phyloP scores from a whole-genome alignment of 441 rosid genomes.

The Viola pubescens region DNA sequence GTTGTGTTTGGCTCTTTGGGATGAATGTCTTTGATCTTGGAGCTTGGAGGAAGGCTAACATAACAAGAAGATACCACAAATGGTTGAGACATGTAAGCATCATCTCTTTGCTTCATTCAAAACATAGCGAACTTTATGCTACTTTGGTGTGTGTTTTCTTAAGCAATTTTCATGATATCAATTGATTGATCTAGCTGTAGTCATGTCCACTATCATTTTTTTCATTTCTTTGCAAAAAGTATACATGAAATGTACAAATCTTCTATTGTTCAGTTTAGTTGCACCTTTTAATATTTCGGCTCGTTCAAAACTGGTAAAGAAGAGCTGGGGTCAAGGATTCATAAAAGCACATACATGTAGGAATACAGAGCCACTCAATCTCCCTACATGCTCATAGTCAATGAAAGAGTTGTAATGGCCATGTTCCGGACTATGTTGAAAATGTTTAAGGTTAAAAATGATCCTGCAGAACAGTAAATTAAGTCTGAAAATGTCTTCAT shows the following conservation, averaged over 20 bases:
- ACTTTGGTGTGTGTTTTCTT: neutral
- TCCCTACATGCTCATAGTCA: too few species aligned
- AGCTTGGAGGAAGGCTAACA: constrained; percentile 74
- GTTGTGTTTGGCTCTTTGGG: constrained; percentile 85
- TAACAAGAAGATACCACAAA: constrained; percentile 50
- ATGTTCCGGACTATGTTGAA: too few species aligned
- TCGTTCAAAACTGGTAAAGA: too few species aligned
- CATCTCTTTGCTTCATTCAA: neutral
- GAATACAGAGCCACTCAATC: too few species aligned
- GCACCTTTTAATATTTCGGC: neutral
- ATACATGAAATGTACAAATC: too few species aligned
- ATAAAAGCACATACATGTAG: too few species aligned
- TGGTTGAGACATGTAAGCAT: constrained; percentile 70
- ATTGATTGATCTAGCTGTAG: neutral
- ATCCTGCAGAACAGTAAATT: too few species aligned
- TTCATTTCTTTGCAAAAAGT: neutral
- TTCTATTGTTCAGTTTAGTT: neutral
- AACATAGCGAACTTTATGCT: too few species aligned
- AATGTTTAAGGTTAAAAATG: too few species aligned
- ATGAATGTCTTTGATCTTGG: constrained; percentile 80
- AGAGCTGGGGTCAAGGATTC: too few species aligned
- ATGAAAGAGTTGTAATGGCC: too few species aligned
- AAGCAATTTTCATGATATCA: neutral
- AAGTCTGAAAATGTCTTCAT: too few species aligned
- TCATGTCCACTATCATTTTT: neutral